A percentile compares a stretch with the other conserved stretches of the same genome.
Evolutionary conservation across 352 stramenopile species (phyloP).

Genomic region (Pythium vanterpoolii): DNA sequence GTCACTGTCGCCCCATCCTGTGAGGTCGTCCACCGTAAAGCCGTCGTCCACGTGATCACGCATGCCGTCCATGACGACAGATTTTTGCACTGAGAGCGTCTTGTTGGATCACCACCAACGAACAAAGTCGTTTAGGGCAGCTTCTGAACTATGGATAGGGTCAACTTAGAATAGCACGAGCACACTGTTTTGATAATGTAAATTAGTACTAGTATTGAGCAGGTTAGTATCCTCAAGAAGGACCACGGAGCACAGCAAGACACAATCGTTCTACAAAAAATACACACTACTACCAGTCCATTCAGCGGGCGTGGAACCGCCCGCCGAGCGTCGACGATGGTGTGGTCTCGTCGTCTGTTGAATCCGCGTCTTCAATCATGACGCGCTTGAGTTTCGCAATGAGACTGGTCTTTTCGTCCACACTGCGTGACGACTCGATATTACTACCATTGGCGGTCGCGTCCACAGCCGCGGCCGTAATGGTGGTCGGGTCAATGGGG

Average conservation of each 20-base stretch:
- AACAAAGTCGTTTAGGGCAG: too few species aligned
- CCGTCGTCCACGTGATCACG: background rate
- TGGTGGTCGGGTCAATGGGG: conserved; percentile 23
- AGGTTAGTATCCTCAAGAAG: too few species aligned
- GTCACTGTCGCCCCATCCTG: conserved; percentile 10
- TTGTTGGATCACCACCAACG: too few species aligned
- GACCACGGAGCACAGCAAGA: too few species aligned
- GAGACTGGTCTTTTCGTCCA: conserved; percentile 8
- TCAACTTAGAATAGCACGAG: too few species aligned
- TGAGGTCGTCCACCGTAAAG: conserved; percentile 1
- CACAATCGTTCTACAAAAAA: too few species aligned
- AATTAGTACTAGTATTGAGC: too few species aligned
- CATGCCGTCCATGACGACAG: background rate
- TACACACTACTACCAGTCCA: background rate
- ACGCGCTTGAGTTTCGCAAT: conserved; percentile 21
- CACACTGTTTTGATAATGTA: too few species aligned
- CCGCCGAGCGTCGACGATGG: conserved; percentile 13
- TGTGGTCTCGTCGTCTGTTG: conserved; percentile 11
- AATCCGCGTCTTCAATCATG: conserved; percentile 16
- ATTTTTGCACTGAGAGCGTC: background rate
- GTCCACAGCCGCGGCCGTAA: too few species aligned
- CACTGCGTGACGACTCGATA: conserved; percentile 1
- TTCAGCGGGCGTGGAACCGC: background rate
- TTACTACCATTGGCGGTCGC: too few species aligned
- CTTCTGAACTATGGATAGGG: too few species aligned